Base-by-base conservation (phyloP, 345 rosid species). In the Populus alba region DNA sequence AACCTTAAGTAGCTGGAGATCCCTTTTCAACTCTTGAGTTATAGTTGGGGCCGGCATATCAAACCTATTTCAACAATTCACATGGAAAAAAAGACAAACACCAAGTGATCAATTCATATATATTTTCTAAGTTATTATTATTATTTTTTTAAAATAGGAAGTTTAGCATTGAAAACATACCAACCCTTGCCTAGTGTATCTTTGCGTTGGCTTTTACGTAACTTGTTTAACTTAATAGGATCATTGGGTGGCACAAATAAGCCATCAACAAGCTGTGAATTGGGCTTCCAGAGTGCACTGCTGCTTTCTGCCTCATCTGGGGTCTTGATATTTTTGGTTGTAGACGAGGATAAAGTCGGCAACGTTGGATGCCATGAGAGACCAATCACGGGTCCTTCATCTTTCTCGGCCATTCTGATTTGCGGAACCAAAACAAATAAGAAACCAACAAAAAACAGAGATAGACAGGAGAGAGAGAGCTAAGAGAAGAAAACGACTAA, bases 1-100 rank as follows among this genome's bases (percentile, higher is more conserved):
- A 65, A 96, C 97, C 98, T 94, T 96, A n/a, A 96, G 92, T 41
- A 94, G 70, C 82, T 96, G 93, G 73, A 96, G 94, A 86, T 96
- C 97, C 72, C 84, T 94, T 83, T 91, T 96, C 87, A 96, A 82
- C 82, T 96, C 97, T 0, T 93, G 95, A 22, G 99, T 96, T 53
- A 94, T 77, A 29, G 92, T 91, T 1, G 92, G 91, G 22, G 98
- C 98, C 15, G 98, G 93, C 99, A 94, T 92, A 81, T 91, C 94
- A 82, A 96, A 94, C 99, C 98, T 96, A 81, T 25, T 66, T 63
- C 79, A 9, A 78, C 53, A 20, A 29, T 18, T 18, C 49, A 43
- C 13, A 35, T 7, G 70, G 29, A 38, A 33, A 2, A 61, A 81
- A 61, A 22, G 29, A 69, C 8, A 37, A 4, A 17, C 35, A 57